Conservation (phyloP, 176 grass and related monocot species). For the Carex scoparia region DNA sequence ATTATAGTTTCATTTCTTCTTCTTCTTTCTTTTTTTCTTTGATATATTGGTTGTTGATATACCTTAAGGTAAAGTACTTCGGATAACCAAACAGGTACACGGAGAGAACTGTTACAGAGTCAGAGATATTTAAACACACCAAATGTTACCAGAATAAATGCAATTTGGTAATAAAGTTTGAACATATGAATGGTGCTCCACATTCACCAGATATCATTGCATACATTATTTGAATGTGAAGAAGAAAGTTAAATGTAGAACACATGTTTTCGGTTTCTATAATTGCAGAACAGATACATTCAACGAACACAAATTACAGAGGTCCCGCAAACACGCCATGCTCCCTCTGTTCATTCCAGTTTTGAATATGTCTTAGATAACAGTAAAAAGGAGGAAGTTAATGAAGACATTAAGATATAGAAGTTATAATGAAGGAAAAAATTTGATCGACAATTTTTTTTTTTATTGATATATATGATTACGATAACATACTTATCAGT, state of each 20-base stretch:
- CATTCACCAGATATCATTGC: background rate
- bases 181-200: background rate
- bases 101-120: background rate
- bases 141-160: background rate
- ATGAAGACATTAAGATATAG: background rate
- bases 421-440: background rate
- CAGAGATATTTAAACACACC: background rate
- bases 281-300: background rate
- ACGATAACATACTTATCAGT: background rate
- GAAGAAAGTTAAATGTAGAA: background rate
- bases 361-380: background rate
- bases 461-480: background rate
- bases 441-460: background rate
- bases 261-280: background rate
- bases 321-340: slow-evolving; percentile 8
- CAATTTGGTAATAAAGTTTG: background rate
- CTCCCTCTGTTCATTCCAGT: slow-evolving; percentile 18
- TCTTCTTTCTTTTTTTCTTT: background rate
- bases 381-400: background rate
- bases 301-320: background rate
- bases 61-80: background rate
- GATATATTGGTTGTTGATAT: background rate
- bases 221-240: background rate
- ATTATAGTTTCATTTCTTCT: background rate
- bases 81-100: background rate